phyloP scores from a whole-genome alignment of 352 stramenopile species.

The Phytophthora idaei region DNA sequence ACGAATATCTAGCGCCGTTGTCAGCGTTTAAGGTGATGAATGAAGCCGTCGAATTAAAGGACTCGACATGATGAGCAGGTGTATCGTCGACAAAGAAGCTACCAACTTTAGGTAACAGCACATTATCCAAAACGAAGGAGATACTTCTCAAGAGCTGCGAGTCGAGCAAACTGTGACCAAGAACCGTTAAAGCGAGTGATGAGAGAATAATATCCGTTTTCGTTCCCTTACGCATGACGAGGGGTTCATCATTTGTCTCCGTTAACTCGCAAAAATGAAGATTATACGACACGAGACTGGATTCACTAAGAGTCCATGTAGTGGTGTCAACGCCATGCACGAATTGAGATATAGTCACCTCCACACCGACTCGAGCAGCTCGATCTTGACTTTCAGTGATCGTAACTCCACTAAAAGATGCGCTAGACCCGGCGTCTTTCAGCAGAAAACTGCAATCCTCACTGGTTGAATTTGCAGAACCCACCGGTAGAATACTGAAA shows the following conservation, averaged over 20 bases:
- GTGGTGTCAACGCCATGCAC: not conserved
- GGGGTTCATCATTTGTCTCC: not conserved
- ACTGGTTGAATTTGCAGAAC: conserved; percentile 6
- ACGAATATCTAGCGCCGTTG: conserved; percentile 6
- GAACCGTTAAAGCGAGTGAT: conserved; percentile 6
- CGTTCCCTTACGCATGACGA: conserved; percentile 17
- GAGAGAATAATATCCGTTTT: conserved; percentile 3
- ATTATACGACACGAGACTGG: conserved; percentile 10
- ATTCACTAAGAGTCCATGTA: conserved; percentile 9
- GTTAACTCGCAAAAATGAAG: conserved; percentile 23
- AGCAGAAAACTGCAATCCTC: conserved; percentile 22
- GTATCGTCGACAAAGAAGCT: conserved; percentile 3
- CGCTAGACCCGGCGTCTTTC: conserved; percentile 5
- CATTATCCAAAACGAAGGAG: conserved; percentile 14
- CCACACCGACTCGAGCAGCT: not conserved
- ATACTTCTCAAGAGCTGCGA: conserved; percentile 11
- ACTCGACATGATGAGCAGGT: conserved; percentile 1
- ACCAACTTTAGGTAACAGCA: conserved; percentile 2
- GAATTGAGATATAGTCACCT: conserved; percentile 10
- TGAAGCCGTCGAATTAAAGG: conserved; percentile 22
- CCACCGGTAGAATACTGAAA: conserved; percentile 12
- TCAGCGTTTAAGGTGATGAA: conserved; percentile 5
- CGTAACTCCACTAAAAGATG: conserved; percentile 12
- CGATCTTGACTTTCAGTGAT: conserved; percentile 8
- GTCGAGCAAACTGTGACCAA: conserved; percentile 11